phyloP scores from a whole-genome alignment of 768 basidiomycete species.

The Hortiboletus campestris region DNA sequence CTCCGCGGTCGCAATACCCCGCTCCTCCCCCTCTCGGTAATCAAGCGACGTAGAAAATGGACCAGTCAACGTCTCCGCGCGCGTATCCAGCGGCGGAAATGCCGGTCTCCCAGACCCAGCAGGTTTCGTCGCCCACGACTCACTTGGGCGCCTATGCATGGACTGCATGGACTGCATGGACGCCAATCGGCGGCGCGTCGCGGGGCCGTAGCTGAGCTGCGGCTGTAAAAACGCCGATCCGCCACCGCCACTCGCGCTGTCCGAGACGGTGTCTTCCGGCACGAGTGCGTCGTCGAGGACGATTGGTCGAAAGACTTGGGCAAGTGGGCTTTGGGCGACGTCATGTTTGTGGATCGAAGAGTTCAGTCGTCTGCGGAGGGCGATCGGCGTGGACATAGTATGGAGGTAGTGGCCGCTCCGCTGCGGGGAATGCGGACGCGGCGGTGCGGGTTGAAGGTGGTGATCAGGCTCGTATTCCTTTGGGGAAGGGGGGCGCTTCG shows the following conservation, averaged over 20 bases:
- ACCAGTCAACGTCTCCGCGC: slow-evolving; percentile 16
- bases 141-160: slow-evolving; percentile 12
- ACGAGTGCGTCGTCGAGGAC: slow-evolving; percentile 48
- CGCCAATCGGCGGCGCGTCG: slow-evolving; percentile 38
- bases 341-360: slow-evolving; percentile 23
- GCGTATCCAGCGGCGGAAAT: slow-evolving; percentile 24
- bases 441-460: background rate
- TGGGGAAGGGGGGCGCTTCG: slow-evolving; percentile 17
- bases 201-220: slow-evolving; percentile 38
- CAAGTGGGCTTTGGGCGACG: slow-evolving; percentile 52
- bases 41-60: slow-evolving; percentile 31
- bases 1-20: slow-evolving; percentile 22
- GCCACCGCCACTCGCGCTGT: slow-evolving; percentile 9
- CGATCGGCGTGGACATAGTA: slow-evolving; percentile 7
- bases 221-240: slow-evolving; percentile 8
- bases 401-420: slow-evolving; percentile 13
- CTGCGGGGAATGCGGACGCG: slow-evolving; percentile 7
- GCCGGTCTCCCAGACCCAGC: slow-evolving; percentile 8
- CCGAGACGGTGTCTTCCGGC: slow-evolving; percentile 31
- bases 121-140: slow-evolving; percentile 4
- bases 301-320: slow-evolving; percentile 71
- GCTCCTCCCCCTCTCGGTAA: slow-evolving; percentile 2
- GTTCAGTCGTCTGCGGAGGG: slow-evolving; percentile 19
- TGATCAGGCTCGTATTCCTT: slow-evolving; percentile 18
- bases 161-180: slow-evolving; percentile 30